Evolutionary conservation across 2,329 filamentous ascomycete species (phyloP).

Genomic region (Microdochium nivale): DNA sequence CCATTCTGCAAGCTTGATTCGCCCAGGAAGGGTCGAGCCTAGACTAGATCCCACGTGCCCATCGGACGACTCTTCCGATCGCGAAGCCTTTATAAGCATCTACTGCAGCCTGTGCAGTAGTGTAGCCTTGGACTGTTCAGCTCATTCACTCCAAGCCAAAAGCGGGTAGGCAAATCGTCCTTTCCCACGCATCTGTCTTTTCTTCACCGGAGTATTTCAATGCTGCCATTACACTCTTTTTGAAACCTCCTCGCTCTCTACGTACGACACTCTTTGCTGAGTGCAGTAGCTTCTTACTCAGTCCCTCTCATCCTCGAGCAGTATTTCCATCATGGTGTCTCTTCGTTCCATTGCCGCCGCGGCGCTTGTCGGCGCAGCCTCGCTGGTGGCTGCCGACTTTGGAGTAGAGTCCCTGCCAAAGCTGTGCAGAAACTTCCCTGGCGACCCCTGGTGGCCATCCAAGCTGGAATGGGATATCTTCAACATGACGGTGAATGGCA

Average conservation of each 20-base stretch:
- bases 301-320: background rate
- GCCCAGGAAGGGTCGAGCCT: no score
- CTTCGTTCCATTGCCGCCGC: background rate
- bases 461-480: background rate
- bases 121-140: background rate
- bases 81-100: background rate
- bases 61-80: background rate
- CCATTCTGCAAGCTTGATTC: background rate
- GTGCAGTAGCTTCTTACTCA: background rate
- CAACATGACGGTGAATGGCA: slow-evolving; percentile 8
- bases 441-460: slow-evolving; percentile 3
- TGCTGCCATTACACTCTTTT: background rate
- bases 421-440: slow-evolving; percentile 2
- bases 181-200: background rate
- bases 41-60: background rate
- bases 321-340: background rate
- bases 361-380: background rate
- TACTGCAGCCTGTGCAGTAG: background rate
- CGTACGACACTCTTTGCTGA: background rate
- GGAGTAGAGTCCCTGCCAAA: background rate
- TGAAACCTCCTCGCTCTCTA: background rate
- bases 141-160: background rate
- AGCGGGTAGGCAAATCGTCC: background rate
- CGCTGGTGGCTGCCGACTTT: background rate
- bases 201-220: background rate